These are phyloP conservation scores for Suhomyces sp. DNA, from an alignment of 805 yeast genomes.

Conservation along the genomic window DNA sequence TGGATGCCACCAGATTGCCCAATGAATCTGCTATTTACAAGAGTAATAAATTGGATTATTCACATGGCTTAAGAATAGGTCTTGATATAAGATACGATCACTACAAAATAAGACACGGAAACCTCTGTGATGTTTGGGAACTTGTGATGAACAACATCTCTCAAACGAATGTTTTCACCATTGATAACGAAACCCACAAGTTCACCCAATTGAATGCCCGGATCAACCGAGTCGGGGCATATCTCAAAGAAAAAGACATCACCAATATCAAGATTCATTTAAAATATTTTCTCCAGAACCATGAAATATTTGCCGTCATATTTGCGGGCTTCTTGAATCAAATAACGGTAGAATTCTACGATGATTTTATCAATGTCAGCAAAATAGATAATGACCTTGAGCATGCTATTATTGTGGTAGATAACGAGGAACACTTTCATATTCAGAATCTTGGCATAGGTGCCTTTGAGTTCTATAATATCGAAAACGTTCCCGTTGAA, in stretches of 20 bases:
- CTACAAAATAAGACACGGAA: constrained; percentile 72
- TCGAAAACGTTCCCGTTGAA: constrained; percentile 1
- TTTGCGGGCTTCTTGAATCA: constrained; percentile 48
- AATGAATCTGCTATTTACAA: constrained; percentile 77
- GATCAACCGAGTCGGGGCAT: constrained; percentile 21
- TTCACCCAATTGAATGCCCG: constrained; percentile 27
- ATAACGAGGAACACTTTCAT: constrained; percentile 4
- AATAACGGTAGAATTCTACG: constrained; percentile 40
- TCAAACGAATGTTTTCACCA: constrained; percentile 15
- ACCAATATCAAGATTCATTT: constrained; percentile 26
- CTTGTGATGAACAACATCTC: constrained; percentile 37
- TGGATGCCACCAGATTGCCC: constrained; percentile 60
- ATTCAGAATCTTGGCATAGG: constrained; percentile 1
- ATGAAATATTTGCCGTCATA: constrained; percentile 37
- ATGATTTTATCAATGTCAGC: constrained; percentile 11
- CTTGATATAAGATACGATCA: constrained; percentile 59
- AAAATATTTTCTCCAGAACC: constrained; percentile 20
- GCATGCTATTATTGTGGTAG: constrained; percentile 2
- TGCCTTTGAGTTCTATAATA: constrained; percentile 1
- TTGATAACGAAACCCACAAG: constrained; percentile 19
- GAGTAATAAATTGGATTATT: constrained; percentile 71
- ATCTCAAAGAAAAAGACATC: constrained; percentile 15
- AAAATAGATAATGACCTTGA: not conserved
- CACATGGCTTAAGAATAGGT: constrained; percentile 65
- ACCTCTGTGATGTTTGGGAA: constrained; percentile 71